These are phyloP conservation scores for Suillus hirtellus DNA, from an alignment of 768 basidiomycete genomes.

Conservation along the genomic window DNA sequence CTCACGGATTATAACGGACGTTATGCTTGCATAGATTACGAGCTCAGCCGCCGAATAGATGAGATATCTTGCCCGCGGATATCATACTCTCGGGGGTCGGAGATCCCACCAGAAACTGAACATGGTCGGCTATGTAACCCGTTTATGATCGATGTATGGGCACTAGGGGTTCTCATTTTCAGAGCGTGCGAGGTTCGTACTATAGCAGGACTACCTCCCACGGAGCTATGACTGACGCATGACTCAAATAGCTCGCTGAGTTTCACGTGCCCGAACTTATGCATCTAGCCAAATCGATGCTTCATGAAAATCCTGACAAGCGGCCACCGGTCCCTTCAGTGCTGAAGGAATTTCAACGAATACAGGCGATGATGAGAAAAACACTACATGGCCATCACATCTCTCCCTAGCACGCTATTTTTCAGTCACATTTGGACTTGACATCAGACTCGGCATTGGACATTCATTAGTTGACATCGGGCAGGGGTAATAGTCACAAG, in stretches of 20 bases:
- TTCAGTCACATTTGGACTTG: neutral
- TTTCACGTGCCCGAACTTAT: constrained; percentile 61
- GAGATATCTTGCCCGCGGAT: constrained; percentile 38
- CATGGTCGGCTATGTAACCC: constrained; percentile 50
- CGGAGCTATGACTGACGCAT: constrained; percentile 13
- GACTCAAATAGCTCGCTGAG: constrained; percentile 44
- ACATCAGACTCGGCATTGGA: neutral
- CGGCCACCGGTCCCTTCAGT: constrained; percentile 54
- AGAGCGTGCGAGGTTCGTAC: constrained; percentile 61
- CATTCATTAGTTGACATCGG: constrained; percentile 9
- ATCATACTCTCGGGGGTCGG: constrained; percentile 53
- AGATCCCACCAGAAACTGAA: constrained; percentile 72
- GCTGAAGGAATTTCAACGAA: constrained; percentile 51
- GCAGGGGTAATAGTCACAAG: neutral
- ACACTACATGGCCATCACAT: constrained; percentile 28
- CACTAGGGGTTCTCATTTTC: constrained; percentile 62
- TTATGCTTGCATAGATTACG: constrained; percentile 77
- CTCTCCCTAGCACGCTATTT: neutral
- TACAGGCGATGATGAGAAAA: constrained; percentile 44
- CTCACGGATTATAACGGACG: constrained; percentile 63
- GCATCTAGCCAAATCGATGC: constrained; percentile 58
- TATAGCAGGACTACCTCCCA: neutral
- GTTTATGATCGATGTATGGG: constrained; percentile 77
- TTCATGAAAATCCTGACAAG: constrained; percentile 48
- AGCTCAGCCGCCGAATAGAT: constrained; percentile 59